phyloP scores from a whole-genome alignment of 306 rosid species.

The Senna siamea region DNA sequence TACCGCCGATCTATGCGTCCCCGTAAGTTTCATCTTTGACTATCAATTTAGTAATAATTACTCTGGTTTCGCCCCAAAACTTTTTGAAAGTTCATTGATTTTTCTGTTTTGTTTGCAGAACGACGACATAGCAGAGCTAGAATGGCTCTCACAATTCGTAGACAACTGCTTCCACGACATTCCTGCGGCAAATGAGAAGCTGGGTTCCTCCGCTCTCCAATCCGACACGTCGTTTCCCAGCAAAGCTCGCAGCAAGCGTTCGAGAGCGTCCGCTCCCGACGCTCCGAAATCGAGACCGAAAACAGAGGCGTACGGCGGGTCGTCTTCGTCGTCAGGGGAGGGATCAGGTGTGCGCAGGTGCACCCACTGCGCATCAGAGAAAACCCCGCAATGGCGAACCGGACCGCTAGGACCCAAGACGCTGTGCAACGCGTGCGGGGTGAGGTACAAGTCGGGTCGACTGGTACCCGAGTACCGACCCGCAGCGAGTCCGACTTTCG shows the following conservation, averaged over 20 bases:
- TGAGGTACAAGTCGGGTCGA: constrained; percentile 66
- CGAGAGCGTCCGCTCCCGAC: constrained; percentile 17
- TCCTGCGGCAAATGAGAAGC: constrained; percentile 40
- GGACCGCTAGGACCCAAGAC: constrained; percentile 75
- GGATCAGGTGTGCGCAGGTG: constrained; percentile 48
- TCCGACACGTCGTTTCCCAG: constrained; percentile 57
- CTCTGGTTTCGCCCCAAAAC: not conserved
- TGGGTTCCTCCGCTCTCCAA: not conserved
- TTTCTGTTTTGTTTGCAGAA: constrained; percentile 37
- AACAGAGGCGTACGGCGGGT: constrained; percentile 42
- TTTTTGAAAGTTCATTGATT: too few relatives aligned
- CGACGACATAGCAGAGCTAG: constrained; percentile 67
- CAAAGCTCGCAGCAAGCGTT: not conserved
- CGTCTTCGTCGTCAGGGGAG: constrained; percentile 7
- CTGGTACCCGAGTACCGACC: constrained; percentile 77
- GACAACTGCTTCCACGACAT: constrained; percentile 53
- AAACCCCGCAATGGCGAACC: constrained; percentile 74
- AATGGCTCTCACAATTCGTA: constrained; percentile 69
- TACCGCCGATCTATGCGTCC: constrained; percentile 32
- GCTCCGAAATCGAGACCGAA: constrained; percentile 24
- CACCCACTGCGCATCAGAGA: constrained; percentile 72
- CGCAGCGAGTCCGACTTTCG: constrained; percentile 73
- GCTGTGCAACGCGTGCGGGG: constrained; percentile 73
- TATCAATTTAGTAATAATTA: not conserved
- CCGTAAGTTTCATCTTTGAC: constrained; percentile 39